phyloP scores from a whole-genome alignment of 208 protist species.

The Crithidia sp. region DNA sequence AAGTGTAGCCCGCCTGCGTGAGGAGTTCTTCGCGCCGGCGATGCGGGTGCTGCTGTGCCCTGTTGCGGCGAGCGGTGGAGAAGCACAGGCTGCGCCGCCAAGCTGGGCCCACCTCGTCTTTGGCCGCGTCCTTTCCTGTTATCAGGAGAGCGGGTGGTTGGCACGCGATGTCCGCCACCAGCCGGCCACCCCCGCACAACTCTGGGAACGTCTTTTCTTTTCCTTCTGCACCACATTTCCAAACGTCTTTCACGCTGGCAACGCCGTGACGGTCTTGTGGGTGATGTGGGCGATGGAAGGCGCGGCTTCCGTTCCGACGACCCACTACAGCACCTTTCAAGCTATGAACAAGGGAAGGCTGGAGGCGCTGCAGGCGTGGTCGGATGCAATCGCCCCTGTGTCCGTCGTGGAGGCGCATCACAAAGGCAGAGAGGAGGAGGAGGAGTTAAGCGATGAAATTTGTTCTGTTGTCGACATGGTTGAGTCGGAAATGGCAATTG shows the following conservation, averaged over 20 bases:
- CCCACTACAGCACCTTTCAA: constrained; percentile 21
- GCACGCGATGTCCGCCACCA: constrained; percentile 13
- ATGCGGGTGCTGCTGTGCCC: constrained; percentile 11
- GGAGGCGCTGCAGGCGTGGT: constrained; percentile 21
- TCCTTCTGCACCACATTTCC: constrained; percentile 42
- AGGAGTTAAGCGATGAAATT: too few relatives aligned
- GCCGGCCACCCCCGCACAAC: constrained; percentile 35
- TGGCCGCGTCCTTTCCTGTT: constrained; percentile 23
- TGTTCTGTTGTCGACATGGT: too few relatives aligned
- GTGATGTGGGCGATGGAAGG: constrained; percentile 53
- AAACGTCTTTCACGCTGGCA: constrained; percentile 58
- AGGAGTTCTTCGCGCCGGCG: constrained; percentile 11
- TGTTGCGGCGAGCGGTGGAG: neutral
- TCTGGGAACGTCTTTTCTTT: constrained; percentile 52
- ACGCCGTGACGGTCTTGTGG: constrained; percentile 53
- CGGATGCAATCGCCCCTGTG: neutral
- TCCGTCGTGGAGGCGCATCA: neutral
- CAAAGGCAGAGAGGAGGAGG: too few relatives aligned
- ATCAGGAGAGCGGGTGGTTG: constrained; percentile 40
- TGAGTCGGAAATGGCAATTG: too few relatives aligned
- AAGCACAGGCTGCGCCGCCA: constrained; percentile 1
- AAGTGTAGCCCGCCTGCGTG: constrained; percentile 15
- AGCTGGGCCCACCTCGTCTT: constrained; percentile 33
- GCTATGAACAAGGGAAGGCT: constrained; percentile 19
- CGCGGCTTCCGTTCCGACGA: constrained; percentile 13